Evolutionary conservation across 2,329 filamentous ascomycete genomes (phyloP), one percentile per base, ranked within the genome.

Genomic region (Mycosphaerella sp.): DNA sequence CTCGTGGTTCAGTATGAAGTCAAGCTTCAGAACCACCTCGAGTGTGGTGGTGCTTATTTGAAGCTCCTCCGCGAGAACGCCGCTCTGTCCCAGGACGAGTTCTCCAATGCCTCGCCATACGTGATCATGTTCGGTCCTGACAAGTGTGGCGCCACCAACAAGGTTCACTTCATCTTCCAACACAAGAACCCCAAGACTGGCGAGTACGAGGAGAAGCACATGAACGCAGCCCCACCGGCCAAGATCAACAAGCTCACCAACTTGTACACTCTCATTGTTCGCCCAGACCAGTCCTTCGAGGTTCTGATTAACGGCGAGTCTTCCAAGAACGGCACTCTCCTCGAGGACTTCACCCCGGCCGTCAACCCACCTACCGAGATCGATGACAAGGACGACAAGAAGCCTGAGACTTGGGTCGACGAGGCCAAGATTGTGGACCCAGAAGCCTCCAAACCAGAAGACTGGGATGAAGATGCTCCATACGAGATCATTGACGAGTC

Each of bases 131-230:
- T 98, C 72, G 93, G 93, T 65, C 93, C 93, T 67, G 93, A 98
- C 80, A 97, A 97, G 86, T 98, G 93, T 74, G 93, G 93, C 74
- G 83, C 89, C 72, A 97, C 89, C 75, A 98, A 98, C 86, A 97
- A 97, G 86, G 82, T 85, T 58, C 82, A 85, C 75, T 95, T 98
- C 79, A 98, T 98, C 75, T 95, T 98, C 84, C 93, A 95, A 77
- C 93, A 98, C 87, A 98, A 97, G 88, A 98, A 97, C 84, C 93
- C 93, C 72, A 96, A 95, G 87, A 96, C 90, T 45, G 92, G 92
- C 78, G 89, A 96, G 76, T 98, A 98, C 70, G 92, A 98, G 82
- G 93, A 98, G 87, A 98, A 98, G 86, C 93, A 98, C 77, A 82
- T 98, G 61, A 84, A 82, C 71, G 81, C 81, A 67, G 86, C 92